These are phyloP conservation scores for Candida oleophila DNA, from an alignment of 805 yeast genomes.

Conservation along the genomic window DNA sequence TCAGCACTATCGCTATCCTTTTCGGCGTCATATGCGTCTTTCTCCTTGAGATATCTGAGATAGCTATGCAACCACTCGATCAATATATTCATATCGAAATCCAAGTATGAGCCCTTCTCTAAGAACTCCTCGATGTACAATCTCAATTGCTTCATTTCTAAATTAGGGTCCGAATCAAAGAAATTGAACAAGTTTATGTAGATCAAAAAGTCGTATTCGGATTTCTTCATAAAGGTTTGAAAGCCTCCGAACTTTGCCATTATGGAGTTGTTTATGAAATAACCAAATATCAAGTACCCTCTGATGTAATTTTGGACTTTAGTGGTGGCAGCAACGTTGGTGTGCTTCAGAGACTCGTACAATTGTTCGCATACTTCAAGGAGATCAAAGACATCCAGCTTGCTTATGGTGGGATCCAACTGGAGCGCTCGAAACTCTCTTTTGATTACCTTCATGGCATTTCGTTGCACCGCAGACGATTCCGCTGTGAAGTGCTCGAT, in stretches of 20 bases:
- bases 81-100: constrained; percentile 34
- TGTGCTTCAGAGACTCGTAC: constrained; percentile 29
- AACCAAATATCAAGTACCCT: constrained; percentile 41
- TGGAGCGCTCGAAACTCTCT: constrained; percentile 39
- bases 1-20: constrained; percentile 1
- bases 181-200: constrained; percentile 42
- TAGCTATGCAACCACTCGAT: constrained; percentile 40
- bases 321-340: background rate
- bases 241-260: constrained; percentile 44
- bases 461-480: background rate
- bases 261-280: constrained; percentile 41
- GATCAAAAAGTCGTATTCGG: constrained; percentile 39
- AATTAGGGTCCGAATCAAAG: constrained; percentile 24
- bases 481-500: background rate
- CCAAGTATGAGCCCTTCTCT: constrained; percentile 24
- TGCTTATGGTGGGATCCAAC: constrained; percentile 24
- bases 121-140: constrained; percentile 21
- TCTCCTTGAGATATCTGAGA: constrained; percentile 33
- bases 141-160: background rate
- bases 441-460: constrained; percentile 19
- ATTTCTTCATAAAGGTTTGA: constrained; percentile 34
- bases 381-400: constrained; percentile 31
- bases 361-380: constrained; percentile 40
- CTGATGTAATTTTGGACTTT: constrained; percentile 22
- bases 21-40: constrained; percentile 16